Conservation (phyloP, 2,329 filamentous ascomycete species). For the Periconia digitata region DNA sequence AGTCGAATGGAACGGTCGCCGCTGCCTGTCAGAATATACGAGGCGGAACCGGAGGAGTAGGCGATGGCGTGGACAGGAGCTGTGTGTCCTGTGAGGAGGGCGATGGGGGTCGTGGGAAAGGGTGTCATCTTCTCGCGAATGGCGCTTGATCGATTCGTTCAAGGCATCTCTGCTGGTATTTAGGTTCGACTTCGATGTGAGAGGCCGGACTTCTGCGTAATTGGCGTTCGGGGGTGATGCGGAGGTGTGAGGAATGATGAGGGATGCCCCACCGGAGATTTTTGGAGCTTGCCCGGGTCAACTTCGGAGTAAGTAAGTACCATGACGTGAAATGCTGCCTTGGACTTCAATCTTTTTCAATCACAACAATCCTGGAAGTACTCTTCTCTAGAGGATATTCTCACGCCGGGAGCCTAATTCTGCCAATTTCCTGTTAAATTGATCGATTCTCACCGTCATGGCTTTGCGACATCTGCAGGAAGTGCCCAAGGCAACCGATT, state of each 20-base stretch:
- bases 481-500: conserved; percentile 61
- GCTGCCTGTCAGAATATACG: conserved; percentile 76
- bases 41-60: conserved; percentile 52
- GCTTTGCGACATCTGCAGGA: conserved; percentile 55
- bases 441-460: conserved; percentile 24
- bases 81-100: conserved; percentile 46
- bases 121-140: conserved; percentile 29
- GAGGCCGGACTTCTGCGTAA: not conserved
- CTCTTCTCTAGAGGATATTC: not conserved
- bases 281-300: not conserved
- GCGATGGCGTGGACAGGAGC: conserved; percentile 54
- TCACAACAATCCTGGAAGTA: not conserved
- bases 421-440: not conserved
- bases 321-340: not conserved
- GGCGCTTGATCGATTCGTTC: conserved; percentile 9
- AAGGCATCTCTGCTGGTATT: conserved; percentile 23
- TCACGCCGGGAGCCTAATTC: not conserved
- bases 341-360: not conserved
- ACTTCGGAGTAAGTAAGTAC: not conserved
- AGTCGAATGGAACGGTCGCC: conserved; percentile 83
- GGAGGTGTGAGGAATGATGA: not conserved
- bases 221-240: not conserved
- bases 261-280: not conserved
- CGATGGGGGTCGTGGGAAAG: conserved; percentile 45
- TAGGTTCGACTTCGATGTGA: not conserved